Percentiles rank a stretch among this genome's conserved stretches.
Conservation (phyloP, 2,329 filamentous ascomycete species). For the Aciculosporium take region DNA sequence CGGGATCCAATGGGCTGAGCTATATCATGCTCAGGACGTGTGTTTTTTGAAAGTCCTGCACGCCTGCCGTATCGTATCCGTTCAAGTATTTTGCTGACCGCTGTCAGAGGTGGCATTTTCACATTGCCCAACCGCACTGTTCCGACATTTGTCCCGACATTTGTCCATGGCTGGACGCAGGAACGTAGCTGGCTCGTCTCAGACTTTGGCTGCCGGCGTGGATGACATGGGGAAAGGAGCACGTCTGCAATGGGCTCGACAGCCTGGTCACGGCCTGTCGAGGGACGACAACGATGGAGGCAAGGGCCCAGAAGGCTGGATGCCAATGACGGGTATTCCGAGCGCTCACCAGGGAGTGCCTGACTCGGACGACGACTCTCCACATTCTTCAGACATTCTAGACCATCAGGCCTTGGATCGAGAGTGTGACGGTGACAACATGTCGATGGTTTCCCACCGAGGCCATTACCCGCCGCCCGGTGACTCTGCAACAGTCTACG, state of each 20-base stretch:
- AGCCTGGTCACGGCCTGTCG: neutral
- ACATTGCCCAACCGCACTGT: no score
- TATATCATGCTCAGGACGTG: no score
- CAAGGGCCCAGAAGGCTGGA: conserved; percentile 20
- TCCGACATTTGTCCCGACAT: no score
- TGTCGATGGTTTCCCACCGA: conserved; percentile 29
- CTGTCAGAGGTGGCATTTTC: no score
- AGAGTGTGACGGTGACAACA: conserved; percentile 23
- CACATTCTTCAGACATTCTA: no score
- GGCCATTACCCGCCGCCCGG: conserved; percentile 24
- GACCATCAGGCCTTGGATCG: no score
- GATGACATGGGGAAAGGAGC: neutral
- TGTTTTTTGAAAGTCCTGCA: no score
- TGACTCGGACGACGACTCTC: conserved; percentile 10
- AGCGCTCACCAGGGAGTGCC: conserved; percentile 18
- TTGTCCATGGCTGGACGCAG: neutral
- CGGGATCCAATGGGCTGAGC: no score
- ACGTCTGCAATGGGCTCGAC: neutral
- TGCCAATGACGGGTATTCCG: conserved; percentile 24
- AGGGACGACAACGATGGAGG: conserved; percentile 14
- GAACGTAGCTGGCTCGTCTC: neutral
- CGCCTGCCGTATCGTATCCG: no score
- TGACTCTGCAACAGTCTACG: conserved; percentile 22
- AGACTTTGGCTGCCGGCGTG: neutral
- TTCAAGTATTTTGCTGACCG: no score